Percentiles rank a stretch among this genome's conserved stretches.
Conservation (phyloP, 306 rosid genomes). For the Sicyos baderoa region DNA sequence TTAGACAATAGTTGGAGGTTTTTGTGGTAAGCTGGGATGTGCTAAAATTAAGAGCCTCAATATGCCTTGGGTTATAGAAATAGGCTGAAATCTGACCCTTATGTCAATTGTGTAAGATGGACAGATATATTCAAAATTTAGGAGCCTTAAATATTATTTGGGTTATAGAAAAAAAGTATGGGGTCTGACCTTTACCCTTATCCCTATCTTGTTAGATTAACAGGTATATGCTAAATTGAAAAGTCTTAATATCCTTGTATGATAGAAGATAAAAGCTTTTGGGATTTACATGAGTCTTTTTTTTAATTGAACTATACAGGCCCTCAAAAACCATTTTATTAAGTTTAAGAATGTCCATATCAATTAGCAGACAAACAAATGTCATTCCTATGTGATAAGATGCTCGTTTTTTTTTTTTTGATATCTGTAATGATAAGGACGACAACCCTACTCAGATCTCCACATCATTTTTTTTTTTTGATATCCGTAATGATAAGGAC, state of each 20-base stretch:
- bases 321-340: neutral
- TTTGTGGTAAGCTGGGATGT: neutral
- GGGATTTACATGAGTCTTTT: neutral
- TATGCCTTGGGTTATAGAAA: neutral
- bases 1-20: neutral
- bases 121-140: too few species aligned
- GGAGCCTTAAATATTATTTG: too few species aligned
- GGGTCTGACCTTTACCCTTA: neutral
- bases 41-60: neutral
- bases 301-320: neutral
- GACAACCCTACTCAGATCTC: too few species aligned
- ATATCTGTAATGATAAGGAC: too few species aligned
- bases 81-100: too few species aligned
- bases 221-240: neutral
- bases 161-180: neutral
- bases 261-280: neutral
- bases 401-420: too few species aligned
- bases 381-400: neutral
- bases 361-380: neutral
- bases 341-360: neutral
- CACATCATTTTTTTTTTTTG: too few species aligned
- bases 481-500: too few species aligned
- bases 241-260: neutral
- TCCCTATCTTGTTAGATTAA: neutral
- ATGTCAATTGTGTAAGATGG: too few species aligned